A percentile compares a stretch with the other conserved stretches of the same genome.
Conservation (phyloP, 2,329 filamentous ascomycete species). For the Aspergillus sp. region DNA sequence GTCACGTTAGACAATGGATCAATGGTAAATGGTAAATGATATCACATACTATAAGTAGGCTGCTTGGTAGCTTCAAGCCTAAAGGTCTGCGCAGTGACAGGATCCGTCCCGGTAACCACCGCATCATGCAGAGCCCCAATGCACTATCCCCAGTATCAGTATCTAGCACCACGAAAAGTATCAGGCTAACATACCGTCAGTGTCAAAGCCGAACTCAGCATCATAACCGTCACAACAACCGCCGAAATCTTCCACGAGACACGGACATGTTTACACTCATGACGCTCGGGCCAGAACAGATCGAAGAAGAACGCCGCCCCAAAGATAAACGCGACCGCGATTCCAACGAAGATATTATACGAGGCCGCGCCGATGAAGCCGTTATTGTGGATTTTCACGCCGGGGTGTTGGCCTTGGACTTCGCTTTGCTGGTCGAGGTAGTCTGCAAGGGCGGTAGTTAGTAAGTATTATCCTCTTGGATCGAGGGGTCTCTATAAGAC, state of each 20-base stretch:
- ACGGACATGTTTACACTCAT: slow-evolving; percentile 50
- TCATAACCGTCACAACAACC: slow-evolving; percentile 48
- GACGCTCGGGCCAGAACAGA: slow-evolving; percentile 59
- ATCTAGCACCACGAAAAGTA: too few relatives aligned
- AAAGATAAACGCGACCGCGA: slow-evolving; percentile 59
- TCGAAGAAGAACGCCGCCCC: slow-evolving; percentile 63
- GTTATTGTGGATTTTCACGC: slow-evolving; percentile 53
- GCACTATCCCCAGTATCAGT: slow-evolving; percentile 22
- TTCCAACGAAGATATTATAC: slow-evolving; percentile 60
- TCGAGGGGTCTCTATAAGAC: neutral
- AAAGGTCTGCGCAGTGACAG: slow-evolving; percentile 27
- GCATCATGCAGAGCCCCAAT: slow-evolving; percentile 51
- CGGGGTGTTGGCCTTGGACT: slow-evolving; percentile 41
- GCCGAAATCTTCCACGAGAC: slow-evolving; percentile 56
- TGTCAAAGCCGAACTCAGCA: slow-evolving; percentile 47
- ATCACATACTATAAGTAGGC: slow-evolving; percentile 31
- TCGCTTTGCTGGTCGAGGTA: slow-evolving; percentile 56
- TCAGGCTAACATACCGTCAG: slow-evolving; percentile 42
- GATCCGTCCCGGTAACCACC: slow-evolving; percentile 45
- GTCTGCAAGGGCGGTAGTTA: slow-evolving; percentile 34
- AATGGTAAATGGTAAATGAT: neutral
- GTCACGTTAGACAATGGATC: neutral
- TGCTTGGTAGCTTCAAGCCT: slow-evolving; percentile 31
- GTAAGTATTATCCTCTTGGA: neutral
- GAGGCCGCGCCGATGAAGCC: slow-evolving; percentile 56